Evolutionary conservation across 148 eudicot genomes (phyloP).

Genomic region (Silene uniflora): DNA sequence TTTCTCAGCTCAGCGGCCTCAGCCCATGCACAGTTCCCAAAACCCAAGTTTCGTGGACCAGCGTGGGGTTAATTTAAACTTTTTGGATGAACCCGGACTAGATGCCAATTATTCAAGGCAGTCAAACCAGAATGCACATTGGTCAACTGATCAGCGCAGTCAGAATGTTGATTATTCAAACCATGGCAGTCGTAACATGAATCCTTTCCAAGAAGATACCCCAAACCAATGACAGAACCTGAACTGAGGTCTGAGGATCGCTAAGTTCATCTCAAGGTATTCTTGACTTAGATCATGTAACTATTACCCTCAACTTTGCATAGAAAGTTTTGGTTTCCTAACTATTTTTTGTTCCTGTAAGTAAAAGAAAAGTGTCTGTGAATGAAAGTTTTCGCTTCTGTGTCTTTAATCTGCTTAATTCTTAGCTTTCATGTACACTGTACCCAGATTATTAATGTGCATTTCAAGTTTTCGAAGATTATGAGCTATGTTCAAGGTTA

Average conservation of each 20-base stretch:
- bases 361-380: slow-evolving; percentile 19
- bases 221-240: background rate
- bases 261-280: slow-evolving; percentile 4
- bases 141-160: slow-evolving; percentile 7
- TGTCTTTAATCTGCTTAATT: background rate
- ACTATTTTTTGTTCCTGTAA: slow-evolving; percentile 24
- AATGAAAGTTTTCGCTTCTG: slow-evolving; percentile 1
- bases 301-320: slow-evolving; percentile 21
- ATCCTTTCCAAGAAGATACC: slow-evolving; percentile 12
- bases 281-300: slow-evolving; percentile 10
- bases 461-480: background rate
- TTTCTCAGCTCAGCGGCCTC: slow-evolving; percentile 26
- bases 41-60: slow-evolving; percentile 20
- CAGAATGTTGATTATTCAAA: slow-evolving; percentile 1
- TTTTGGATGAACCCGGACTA: background rate
- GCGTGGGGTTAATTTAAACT: background rate
- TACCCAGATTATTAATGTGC: slow-evolving; percentile 5
- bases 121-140: background rate
- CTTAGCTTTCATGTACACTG: background rate
- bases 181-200: background rate
- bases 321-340: slow-evolving; percentile 24
- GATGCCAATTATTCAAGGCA: slow-evolving; percentile 5
- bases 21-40: slow-evolving; percentile 20
- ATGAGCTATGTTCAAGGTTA: background rate
- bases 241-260: background rate